Evolutionary conservation across 805 yeast genomes (phyloP).

Genomic region (Lipomyces sp.): DNA sequence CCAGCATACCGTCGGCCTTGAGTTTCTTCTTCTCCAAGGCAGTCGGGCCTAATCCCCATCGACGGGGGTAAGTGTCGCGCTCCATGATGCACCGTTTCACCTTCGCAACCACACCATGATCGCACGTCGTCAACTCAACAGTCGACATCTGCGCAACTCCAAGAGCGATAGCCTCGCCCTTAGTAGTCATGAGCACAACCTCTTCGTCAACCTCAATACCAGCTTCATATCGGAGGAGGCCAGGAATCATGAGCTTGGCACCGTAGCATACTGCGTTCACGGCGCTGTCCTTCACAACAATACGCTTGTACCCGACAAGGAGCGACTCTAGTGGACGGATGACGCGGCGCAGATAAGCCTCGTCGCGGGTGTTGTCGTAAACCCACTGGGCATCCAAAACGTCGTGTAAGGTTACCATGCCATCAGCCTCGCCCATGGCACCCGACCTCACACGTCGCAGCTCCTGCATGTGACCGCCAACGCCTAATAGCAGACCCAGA

Average conservation of each 20-base stretch:
- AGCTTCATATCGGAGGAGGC: slow-evolving; percentile 93
- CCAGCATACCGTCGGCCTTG: slow-evolving; percentile 95
- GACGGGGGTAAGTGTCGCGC: slow-evolving; percentile 97
- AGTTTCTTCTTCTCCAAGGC: slow-evolving; percentile 98
- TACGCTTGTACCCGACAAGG: slow-evolving; percentile 91
- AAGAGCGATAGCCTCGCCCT: slow-evolving; percentile 98
- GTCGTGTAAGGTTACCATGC: slow-evolving; percentile 93
- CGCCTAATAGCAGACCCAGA: slow-evolving; percentile 96
- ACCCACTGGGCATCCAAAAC: slow-evolving; percentile 98
- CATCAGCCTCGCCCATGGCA: slow-evolving; percentile 85
- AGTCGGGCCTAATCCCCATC: slow-evolving; percentile 99
- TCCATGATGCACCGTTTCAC: slow-evolving; percentile 99
- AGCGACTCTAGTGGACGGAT: slow-evolving; percentile 93
- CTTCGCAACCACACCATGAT: slow-evolving; percentile 97
- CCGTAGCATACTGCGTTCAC: slow-evolving; percentile 98
- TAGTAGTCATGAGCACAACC: slow-evolving; percentile 95
- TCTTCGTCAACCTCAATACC: slow-evolving; percentile 97
- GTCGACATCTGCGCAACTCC: slow-evolving; percentile 99
- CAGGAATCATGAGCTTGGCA: slow-evolving; percentile 98
- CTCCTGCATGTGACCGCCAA: slow-evolving; percentile 99
- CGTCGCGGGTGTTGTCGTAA: slow-evolving; percentile 96
- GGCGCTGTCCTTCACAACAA: slow-evolving; percentile 91
- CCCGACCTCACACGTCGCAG: slow-evolving; percentile 98
- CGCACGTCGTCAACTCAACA: slow-evolving; percentile 92
- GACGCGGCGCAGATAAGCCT: slow-evolving; percentile 87